These are phyloP conservation scores for Eremochloa ophiuroides DNA, from an alignment of 176 grass and related monocot species.

Conservation along the genomic window DNA sequence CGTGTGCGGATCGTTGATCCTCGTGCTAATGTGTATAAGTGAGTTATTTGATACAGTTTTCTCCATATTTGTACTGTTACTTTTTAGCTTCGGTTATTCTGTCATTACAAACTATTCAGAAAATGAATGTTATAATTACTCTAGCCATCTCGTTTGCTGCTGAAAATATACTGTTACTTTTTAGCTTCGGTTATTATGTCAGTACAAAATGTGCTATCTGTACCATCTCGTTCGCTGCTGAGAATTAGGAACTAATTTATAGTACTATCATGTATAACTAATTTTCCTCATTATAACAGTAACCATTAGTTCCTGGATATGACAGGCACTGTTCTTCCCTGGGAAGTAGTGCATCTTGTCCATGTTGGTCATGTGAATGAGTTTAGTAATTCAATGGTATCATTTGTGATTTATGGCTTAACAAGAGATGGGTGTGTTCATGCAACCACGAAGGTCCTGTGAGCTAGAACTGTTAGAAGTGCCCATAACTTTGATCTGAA, in stretches of 20 bases:
- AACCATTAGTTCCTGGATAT: constrained; percentile 26
- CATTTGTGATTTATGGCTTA: not conserved
- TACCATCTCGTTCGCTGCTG: not conserved
- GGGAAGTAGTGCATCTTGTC: constrained; percentile 10
- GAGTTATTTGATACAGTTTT: constrained; percentile 15
- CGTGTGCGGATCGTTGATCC: constrained; percentile 15
- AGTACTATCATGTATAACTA: not conserved
- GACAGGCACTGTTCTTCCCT: constrained; percentile 7
- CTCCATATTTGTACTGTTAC: not conserved
- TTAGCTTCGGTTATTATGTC: constrained; percentile 4
- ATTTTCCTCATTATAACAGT: constrained; percentile 23
- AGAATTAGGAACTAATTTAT: constrained; percentile 18
- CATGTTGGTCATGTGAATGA: not conserved
- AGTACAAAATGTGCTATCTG: not conserved
- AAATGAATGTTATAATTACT: not conserved
- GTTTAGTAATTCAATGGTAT: constrained; percentile 8
- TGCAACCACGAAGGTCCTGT: not conserved
- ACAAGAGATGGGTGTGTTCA: constrained; percentile 20
- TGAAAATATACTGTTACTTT: no score
- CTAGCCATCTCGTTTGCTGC: no score
- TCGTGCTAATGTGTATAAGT: constrained; percentile 37
- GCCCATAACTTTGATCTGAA: constrained; percentile 4
- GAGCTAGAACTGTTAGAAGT: not conserved
- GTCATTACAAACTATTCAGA: not conserved
- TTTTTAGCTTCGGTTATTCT: constrained; percentile 4